Base-by-base conservation (phyloP, 495 filamentous ascomycete species). In the Thermochaetoides thermophila region DNA sequence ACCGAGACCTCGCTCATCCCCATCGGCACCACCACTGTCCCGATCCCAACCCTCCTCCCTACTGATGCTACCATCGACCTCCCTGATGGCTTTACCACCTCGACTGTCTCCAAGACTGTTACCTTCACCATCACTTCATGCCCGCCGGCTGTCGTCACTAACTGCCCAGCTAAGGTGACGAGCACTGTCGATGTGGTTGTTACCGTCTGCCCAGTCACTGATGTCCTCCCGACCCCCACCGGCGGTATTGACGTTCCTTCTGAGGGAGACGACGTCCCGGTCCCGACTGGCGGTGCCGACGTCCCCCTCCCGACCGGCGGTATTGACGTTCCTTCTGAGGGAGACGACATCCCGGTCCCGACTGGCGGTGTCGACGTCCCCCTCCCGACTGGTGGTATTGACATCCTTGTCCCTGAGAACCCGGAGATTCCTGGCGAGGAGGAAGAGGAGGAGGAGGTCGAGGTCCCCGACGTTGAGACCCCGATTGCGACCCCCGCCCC, bases 11-110 rank as follows among this genome's bases (percentile, higher is more conserved):
- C 71, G 10, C 61, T 68, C 15, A 60, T 74, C 42, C 49, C 71
- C n/a, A 39, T 75, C 40, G 69, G 63, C 21, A 78, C 73, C 14
- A 77, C 74, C 24, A 51, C 74, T 36, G 69, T 64, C 47, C 70
- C 75, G 20, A 65, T 72, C 7, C 53, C 53, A 29, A 57, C 27
- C 34, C 43, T 16, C 43, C 43, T 19, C 32, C 32, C 45, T 38
- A 52, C 12, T 48, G 39, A 14, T 44, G 41, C 38, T 11, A 35
- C 45, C 13, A 59, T 60, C 9, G 43, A 47, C 19, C 61, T 63
- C 1, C 53, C 29, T 46, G 24, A 48, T 7, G 21, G 50, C 4
- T 13, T 58, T 19, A 37, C 50, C 11, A 45, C 59, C n/a, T 37
- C 52, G 1, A 57, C 57, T 31, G 53, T 48, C 1, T 24, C 6